These are phyloP conservation scores for Helicocarpus griseus DNA, from an alignment of 2,329 filamentous ascomycete genomes.

Conservation along the genomic window DNA sequence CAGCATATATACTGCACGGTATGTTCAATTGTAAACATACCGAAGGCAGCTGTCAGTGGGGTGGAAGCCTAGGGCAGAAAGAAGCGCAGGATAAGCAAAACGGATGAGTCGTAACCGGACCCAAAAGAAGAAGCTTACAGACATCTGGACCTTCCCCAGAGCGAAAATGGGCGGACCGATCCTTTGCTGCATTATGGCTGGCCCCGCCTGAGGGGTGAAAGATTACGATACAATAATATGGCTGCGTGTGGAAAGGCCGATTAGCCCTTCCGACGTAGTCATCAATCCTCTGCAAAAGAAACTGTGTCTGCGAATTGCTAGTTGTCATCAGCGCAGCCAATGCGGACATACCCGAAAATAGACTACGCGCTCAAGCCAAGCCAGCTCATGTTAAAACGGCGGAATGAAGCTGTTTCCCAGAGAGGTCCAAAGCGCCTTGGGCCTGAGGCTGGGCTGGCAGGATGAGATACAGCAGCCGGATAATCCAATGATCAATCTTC, in stretches of 20 bases:
- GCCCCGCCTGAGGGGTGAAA: neutral
- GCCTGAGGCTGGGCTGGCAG: neutral
- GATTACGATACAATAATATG: neutral
- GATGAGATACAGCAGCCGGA: neutral
- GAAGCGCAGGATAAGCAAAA: neutral
- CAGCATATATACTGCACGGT: conserved; percentile 1
- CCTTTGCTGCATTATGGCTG: neutral
- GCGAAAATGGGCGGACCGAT: neutral
- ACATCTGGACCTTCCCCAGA: neutral
- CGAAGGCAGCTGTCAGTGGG: neutral
- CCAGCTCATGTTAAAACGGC: neutral
- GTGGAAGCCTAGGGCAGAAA: neutral
- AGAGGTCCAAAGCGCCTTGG: neutral
- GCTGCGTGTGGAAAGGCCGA: neutral
- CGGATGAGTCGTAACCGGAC: neutral
- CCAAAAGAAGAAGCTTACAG: neutral
- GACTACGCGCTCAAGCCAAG: conserved; percentile 1
- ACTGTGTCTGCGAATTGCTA: neutral
- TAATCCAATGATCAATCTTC: too few species aligned
- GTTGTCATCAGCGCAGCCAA: neutral
- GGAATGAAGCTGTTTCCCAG: neutral
- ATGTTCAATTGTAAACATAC: neutral
- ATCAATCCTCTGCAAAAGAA: neutral
- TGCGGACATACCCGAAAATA: conserved; percentile 5
- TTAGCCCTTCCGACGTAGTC: neutral